Percentiles rank a stretch among this genome's conserved stretches.
These are phyloP conservation scores for Xylariaceae sp. DNA, from an alignment of 2,329 filamentous ascomycete species.

Conservation along the genomic window DNA sequence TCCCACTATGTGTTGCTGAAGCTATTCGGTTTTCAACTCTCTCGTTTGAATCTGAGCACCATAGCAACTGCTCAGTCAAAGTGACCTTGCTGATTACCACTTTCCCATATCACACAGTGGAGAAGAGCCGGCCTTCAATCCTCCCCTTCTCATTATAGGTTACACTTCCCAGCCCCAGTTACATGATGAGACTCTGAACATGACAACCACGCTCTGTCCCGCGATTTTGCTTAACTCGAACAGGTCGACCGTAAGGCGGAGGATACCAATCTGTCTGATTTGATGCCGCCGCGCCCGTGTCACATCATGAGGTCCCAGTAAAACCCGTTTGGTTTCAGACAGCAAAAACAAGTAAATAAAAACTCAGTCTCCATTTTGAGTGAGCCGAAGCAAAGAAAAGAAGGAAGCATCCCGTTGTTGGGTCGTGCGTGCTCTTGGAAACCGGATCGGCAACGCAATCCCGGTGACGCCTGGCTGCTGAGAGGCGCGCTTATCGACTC, in stretches of 20 bases:
- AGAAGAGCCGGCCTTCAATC: conserved; percentile 10
- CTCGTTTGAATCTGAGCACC: conserved; percentile 9
- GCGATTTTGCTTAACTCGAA: conserved; percentile 5
- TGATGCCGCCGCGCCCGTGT: not conserved
- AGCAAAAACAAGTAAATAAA: conserved; percentile 24
- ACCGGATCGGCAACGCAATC: not conserved
- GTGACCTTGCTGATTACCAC: conserved; percentile 11
- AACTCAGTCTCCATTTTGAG: conserved; percentile 17
- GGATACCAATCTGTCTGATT: not conserved
- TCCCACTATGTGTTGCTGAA: conserved; percentile 19
- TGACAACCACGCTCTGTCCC: conserved; percentile 5
- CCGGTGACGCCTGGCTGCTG: not conserved
- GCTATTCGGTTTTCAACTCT: not conserved
- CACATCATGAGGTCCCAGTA: not conserved
- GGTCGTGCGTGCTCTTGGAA: not conserved
- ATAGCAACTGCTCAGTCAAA: conserved; percentile 15
- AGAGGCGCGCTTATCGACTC: not conserved
- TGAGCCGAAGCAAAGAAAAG: conserved; percentile 2
- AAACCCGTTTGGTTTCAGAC: conserved; percentile 15
- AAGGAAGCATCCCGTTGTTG: conserved; percentile 6
- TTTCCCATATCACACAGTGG: conserved; percentile 17
- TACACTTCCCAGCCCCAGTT: conserved; percentile 10
- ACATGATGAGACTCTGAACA: conserved; percentile 3
- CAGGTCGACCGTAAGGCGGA: conserved; percentile 1
- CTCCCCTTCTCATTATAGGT: conserved; percentile 11